Percentiles rank a stretch among this genome's conserved stretches.
phyloP scores from a whole-genome alignment of 148 eudicot species.

The Diospyros kaki region DNA sequence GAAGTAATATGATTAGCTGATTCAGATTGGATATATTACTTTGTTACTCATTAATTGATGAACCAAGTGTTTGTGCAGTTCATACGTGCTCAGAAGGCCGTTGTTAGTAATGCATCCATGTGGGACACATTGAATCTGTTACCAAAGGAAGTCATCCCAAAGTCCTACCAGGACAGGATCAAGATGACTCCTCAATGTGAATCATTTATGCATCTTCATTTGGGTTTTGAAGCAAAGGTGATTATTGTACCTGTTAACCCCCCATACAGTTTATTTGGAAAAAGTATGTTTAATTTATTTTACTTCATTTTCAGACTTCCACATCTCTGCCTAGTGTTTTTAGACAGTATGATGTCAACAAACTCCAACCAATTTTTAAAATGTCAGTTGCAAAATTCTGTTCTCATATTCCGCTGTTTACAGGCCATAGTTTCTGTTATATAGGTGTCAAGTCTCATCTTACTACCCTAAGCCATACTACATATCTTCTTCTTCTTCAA shows the following conservation, averaged over 20 bases:
- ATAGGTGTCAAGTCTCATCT: neutral
- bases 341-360: neutral
- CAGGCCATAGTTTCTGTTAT: neutral
- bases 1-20: neutral
- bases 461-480: neutral
- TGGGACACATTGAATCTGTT: constrained; percentile 87
- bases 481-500: neutral
- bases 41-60: neutral
- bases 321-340: neutral
- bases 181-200: constrained; percentile 84
- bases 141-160: constrained; percentile 70
- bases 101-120: constrained; percentile 98
- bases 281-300: neutral
- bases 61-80: constrained; percentile 44
- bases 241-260: constrained; percentile 7
- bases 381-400: neutral
- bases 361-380: neutral
- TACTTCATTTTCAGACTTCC: neutral
- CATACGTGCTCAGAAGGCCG: constrained; percentile 90
- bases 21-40: neutral
- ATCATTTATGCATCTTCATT: constrained; percentile 97
- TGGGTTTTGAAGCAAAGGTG: constrained; percentile 96
- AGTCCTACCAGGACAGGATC: constrained; percentile 52
- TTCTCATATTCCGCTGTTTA: neutral
- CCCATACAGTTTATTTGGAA: neutral